phyloP scores from a whole-genome alignment of 2,329 filamentous ascomycete species.

The Hawksworthiomyces lignivorus region DNA sequence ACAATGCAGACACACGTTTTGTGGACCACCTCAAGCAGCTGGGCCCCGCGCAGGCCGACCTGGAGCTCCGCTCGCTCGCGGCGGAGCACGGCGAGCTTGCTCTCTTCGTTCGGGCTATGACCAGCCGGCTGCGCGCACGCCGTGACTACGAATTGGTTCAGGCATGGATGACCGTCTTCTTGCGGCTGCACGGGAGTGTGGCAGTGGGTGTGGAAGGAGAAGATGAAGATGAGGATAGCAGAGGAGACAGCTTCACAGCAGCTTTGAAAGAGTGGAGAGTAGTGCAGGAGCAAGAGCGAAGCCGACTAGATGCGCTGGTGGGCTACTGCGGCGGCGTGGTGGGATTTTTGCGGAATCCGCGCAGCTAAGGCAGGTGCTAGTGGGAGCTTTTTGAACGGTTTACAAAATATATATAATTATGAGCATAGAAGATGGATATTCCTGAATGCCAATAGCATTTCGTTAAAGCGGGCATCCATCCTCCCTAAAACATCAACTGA shows the following conservation, averaged over 20 bases:
- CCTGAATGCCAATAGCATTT: no score
- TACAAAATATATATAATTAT: no score
- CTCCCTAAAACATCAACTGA: no score
- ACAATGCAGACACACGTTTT: slow-evolving; percentile 50
- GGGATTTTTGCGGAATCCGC: slow-evolving; percentile 63
- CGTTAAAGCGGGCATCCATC: no score
- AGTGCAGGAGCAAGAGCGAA: slow-evolving; percentile 64
- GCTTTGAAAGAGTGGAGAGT: slow-evolving; percentile 62
- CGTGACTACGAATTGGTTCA: slow-evolving; percentile 90
- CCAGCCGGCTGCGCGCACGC: slow-evolving; percentile 56
- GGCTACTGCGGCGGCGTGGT: slow-evolving; percentile 86
- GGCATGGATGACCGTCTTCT: slow-evolving; percentile 94
- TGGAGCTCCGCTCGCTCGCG: slow-evolving; percentile 75
- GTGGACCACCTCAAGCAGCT: slow-evolving; percentile 73
- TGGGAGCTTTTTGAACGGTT: no score
- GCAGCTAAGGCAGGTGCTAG: slow-evolving; percentile 31
- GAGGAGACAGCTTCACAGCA: slow-evolving; percentile 5
- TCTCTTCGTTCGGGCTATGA: slow-evolving; percentile 75
- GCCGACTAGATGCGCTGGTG: slow-evolving; percentile 65
- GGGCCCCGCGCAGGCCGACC: slow-evolving; percentile 75
- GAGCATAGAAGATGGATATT: no score
- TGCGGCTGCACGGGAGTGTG: slow-evolving; percentile 58
- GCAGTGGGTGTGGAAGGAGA: slow-evolving; percentile 2
- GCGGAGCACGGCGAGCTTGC: slow-evolving; percentile 57
- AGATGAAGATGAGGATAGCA: slow-evolving; percentile 40